Conservation (phyloP, 2,329 filamentous ascomycete genomes). For the Pseudocercospora ulei region DNA sequence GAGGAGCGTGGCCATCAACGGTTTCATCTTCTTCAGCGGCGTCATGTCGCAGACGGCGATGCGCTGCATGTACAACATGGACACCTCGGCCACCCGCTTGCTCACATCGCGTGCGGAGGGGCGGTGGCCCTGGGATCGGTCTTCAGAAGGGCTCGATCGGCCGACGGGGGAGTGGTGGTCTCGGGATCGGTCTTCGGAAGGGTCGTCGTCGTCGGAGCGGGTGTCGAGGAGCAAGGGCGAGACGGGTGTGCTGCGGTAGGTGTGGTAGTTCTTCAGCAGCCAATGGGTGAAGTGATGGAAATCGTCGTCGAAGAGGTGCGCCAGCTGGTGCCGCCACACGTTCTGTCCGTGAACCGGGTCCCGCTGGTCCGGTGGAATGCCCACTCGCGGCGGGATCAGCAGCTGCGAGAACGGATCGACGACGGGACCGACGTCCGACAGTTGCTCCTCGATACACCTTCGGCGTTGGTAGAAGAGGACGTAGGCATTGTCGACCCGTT, state of each 20-base stretch:
- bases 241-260: too few relatives aligned
- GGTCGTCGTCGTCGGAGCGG: too few relatives aligned
- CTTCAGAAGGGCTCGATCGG: too few relatives aligned
- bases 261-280: conserved; percentile 14
- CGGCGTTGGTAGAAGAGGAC: conserved; percentile 86
- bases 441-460: conserved; percentile 12
- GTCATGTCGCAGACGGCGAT: conserved; percentile 14
- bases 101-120: conserved; percentile 2
- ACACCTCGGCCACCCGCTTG: conserved; percentile 8
- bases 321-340: conserved; percentile 16
- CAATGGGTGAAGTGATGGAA: conserved; percentile 22
- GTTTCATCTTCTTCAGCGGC: conserved; percentile 14
- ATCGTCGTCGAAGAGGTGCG: conserved; percentile 24
- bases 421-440: conserved; percentile 11
- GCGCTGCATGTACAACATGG: conserved; percentile 14
- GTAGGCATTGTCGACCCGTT: conserved; percentile 60
- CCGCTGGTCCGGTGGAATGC: conserved; percentile 10
- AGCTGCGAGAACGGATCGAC: conserved; percentile 10
- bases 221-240: too few relatives aligned
- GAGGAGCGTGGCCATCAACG: conserved; percentile 8
- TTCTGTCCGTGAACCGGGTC: conserved; percentile 18
- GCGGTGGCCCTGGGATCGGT: too few relatives aligned
- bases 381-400: conserved; percentile 18
- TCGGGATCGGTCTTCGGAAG: too few relatives aligned
- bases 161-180: too few relatives aligned